Evolutionary conservation across 2,329 filamentous ascomycete species (phyloP).

Genomic region (Fusarium sarcochroum): DNA sequence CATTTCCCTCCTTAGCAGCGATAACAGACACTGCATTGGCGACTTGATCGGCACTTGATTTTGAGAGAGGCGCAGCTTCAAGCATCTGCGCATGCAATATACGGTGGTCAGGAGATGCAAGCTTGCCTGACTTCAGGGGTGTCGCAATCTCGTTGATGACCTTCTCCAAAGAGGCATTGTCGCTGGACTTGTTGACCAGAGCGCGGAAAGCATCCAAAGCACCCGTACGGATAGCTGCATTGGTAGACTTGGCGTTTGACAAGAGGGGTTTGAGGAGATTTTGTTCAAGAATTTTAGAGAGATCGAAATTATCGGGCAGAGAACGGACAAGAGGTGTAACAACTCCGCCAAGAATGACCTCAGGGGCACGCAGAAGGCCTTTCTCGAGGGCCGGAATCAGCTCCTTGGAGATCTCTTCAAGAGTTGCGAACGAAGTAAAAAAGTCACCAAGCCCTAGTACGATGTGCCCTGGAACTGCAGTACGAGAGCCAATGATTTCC

Average conservation of each 20-base stretch:
- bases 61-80: conserved; percentile 71
- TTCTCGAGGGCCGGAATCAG: conserved; percentile 89
- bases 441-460: conserved; percentile 84
- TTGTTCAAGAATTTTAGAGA: conserved; percentile 79
- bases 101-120: conserved; percentile 87
- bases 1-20: conserved; percentile 89
- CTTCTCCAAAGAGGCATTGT: conserved; percentile 72
- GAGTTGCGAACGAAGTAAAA: conserved; percentile 79
- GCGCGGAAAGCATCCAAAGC: conserved; percentile 81
- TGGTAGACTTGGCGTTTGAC: conserved; percentile 93
- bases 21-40: conserved; percentile 75
- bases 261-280: conserved; percentile 88
- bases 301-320: conserved; percentile 78
- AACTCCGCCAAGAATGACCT: conserved; percentile 86
- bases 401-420: conserved; percentile 81
- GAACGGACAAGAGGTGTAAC: conserved; percentile 80
- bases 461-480: conserved; percentile 78
- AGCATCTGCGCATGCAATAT: conserved; percentile 87
- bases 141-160: conserved; percentile 82
- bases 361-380: conserved; percentile 87
- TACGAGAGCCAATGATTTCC: conserved; percentile 86
- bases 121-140: conserved; percentile 86
- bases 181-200: conserved; percentile 73
- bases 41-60: conserved; percentile 75
- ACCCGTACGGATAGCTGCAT: conserved; percentile 80